Evolutionary conservation across 331 rosid genomes (phyloP).

Genomic region (Acacia pycnantha): DNA sequence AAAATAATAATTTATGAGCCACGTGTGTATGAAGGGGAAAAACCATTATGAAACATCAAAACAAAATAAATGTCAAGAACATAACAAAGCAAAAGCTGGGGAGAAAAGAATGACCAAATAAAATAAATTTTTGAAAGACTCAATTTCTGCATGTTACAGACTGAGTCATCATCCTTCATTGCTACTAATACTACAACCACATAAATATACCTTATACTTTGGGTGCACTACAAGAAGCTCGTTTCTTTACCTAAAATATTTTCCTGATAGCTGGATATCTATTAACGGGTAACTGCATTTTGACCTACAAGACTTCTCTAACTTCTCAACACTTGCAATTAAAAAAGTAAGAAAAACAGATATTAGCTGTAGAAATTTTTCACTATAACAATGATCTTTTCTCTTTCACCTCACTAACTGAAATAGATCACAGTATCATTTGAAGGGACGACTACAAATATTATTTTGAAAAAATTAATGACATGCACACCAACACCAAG

Average conservation of each 20-base stretch:
- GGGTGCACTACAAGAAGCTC: neutral
- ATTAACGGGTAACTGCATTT: neutral
- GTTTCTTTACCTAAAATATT: neutral
- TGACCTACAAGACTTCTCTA: neutral
- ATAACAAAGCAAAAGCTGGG: neutral
- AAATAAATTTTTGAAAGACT: neutral
- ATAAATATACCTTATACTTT: neutral
- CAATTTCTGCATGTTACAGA: neutral
- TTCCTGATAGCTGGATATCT: neutral
- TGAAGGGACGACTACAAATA: neutral
- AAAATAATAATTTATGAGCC: neutral
- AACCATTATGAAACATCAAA: neutral
- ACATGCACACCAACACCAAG: neutral
- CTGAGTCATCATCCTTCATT: neutral
- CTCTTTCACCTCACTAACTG: conserved; percentile 3
- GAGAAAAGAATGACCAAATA: neutral
- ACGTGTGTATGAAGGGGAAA: neutral
- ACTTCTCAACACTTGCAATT: neutral
- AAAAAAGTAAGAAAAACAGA: neutral
- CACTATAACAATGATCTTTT: neutral
- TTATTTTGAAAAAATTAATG: neutral
- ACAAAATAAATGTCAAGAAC: neutral
- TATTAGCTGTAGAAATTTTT: conserved; percentile 7
- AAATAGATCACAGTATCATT: neutral
- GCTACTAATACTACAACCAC: neutral